Evolutionary conservation across 768 basidiomycete species (phyloP), one percentile per base, ranked within the genome.

Genomic region (Guyanaporus albipodus): DNA sequence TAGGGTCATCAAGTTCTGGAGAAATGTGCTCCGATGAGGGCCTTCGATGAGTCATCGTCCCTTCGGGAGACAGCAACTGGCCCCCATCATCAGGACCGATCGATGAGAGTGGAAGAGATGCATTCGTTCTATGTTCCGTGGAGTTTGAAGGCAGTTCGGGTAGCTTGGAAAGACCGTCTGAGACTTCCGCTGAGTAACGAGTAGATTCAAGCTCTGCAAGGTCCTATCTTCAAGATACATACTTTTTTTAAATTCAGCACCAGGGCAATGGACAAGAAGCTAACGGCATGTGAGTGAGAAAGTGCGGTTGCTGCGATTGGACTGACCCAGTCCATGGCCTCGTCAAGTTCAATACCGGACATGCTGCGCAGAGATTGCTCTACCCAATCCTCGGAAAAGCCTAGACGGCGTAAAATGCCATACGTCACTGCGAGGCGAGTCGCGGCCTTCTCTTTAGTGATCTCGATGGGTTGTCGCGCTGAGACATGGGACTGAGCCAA

Each of bases 281-380:
- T 91, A 19, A 33, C 24, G 15, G 17, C 23, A 32, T 19, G n/a
- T 62, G 35, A 55, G 53, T 8, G 35, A 26, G 42, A 31, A 15
- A 38, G 27, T 22, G 21, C 39, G 18, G 36, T 43, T 19, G 26
- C 44, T 4, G 2, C 14, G 21, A 40, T 41, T 27, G 17, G 21
- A 64, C 80, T 46, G 54, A 95, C 91, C 95, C 95, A 97, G 60
- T 93, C 86, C 43, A 87, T 77, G 9, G 89, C 91, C 42, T 91
- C 87, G 14, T 97, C 94, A n/a, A 91, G 69, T 21, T 89, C 88
- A 26, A 85, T 68, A 11, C 83, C 78, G 22, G 71, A 65, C 22
- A 91, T 79, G 6, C 74, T 65, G 41, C 70, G 67, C 36, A 98
- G 66, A 62, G 91, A 96, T 55, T 86, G 76, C 39, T 79, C 73